These are phyloP conservation scores for Linanthus parryae DNA, from an alignment of 148 eudicot species.

Conservation along the genomic window DNA sequence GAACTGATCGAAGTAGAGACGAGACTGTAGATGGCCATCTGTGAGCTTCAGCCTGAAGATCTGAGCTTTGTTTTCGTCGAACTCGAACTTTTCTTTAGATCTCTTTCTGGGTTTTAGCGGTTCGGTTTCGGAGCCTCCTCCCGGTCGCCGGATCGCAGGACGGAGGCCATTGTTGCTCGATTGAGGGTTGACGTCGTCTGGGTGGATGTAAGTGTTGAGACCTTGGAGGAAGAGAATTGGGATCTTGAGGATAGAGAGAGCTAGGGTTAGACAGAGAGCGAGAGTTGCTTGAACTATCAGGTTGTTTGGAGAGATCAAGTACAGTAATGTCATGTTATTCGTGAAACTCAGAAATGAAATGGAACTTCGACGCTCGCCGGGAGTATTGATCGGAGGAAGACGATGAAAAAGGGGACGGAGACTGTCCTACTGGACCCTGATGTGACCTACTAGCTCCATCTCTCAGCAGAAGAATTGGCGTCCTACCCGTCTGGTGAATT, in stretches of 20 bases:
- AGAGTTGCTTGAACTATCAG: slow-evolving; percentile 52
- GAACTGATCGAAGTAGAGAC: slow-evolving; percentile 56
- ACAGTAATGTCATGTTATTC: too few relatives aligned
- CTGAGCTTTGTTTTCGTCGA: slow-evolving; percentile 96
- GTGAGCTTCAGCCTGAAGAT: slow-evolving; percentile 82
- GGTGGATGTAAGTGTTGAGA: slow-evolving; percentile 94
- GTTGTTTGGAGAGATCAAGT: too few relatives aligned
- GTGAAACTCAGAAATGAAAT: too few relatives aligned
- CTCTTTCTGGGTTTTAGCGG: slow-evolving; percentile 67
- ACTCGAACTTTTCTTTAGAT: slow-evolving; percentile 59
- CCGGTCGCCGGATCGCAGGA: slow-evolving; percentile 76
- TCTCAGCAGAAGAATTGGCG: too few relatives aligned
- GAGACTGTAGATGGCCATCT: slow-evolving; percentile 63
- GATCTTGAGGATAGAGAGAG: slow-evolving; percentile 50
- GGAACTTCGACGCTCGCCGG: too few relatives aligned
- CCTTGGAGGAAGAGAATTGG: slow-evolving; percentile 56
- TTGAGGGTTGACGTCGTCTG: slow-evolving; percentile 83
- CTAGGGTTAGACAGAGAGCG: slow-evolving; percentile 42
- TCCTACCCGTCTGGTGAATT: too few relatives aligned
- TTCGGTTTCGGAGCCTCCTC: slow-evolving; percentile 43
- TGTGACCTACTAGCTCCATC: too few relatives aligned
- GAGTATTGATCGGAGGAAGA: too few relatives aligned
- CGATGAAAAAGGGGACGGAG: too few relatives aligned
- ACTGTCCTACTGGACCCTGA: too few relatives aligned
- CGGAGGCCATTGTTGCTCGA: slow-evolving; percentile 36